Percentiles rank a stretch among this genome's conserved stretches.
phyloP scores from a whole-genome alignment of 352 stramenopile species.

The Phytopythium helicoides region DNA sequence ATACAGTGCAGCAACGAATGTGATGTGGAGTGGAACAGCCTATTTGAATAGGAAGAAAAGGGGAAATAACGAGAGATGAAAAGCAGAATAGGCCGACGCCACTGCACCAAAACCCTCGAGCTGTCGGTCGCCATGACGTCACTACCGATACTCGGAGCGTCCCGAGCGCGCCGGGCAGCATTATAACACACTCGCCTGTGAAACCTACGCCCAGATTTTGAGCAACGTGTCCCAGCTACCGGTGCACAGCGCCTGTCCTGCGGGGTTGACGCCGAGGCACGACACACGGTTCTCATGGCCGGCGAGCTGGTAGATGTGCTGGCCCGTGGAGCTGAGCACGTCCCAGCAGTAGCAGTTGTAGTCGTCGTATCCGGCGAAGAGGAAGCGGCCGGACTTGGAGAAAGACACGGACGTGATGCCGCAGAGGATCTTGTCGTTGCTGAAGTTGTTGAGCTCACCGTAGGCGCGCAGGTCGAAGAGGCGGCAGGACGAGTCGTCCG shows the following conservation, averaged over 20 bases:
- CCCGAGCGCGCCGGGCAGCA: neutral
- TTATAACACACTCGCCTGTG: no score
- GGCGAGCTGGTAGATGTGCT: conserved; percentile 91
- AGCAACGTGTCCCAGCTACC: conserved; percentile 98
- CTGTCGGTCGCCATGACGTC: no score
- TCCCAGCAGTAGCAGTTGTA: conserved; percentile 98
- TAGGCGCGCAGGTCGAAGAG: conserved; percentile 98
- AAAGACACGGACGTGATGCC: conserved; percentile 97
- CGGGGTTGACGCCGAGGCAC: conserved; percentile 95
- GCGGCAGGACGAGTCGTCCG: conserved; percentile 96
- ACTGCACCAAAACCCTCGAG: no score
- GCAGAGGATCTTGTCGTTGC: conserved; percentile 95
- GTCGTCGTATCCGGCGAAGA: conserved; percentile 99
- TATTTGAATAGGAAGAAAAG: neutral
- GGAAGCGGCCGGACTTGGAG: conserved; percentile 92
- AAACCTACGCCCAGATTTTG: conserved; percentile 93
- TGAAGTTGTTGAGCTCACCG: conserved; percentile 97
- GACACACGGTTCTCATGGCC: conserved; percentile 97
- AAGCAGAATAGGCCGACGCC: no score
- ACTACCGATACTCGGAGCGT: neutral
- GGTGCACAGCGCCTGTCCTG: conserved; percentile 96
- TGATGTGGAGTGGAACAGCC: no score
- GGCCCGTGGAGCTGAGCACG: conserved; percentile 86
- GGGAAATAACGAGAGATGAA: no score
- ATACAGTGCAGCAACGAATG: no score